phyloP scores from a whole-genome alignment of 805 yeast genomes.

The Candida fluviatilis region DNA sequence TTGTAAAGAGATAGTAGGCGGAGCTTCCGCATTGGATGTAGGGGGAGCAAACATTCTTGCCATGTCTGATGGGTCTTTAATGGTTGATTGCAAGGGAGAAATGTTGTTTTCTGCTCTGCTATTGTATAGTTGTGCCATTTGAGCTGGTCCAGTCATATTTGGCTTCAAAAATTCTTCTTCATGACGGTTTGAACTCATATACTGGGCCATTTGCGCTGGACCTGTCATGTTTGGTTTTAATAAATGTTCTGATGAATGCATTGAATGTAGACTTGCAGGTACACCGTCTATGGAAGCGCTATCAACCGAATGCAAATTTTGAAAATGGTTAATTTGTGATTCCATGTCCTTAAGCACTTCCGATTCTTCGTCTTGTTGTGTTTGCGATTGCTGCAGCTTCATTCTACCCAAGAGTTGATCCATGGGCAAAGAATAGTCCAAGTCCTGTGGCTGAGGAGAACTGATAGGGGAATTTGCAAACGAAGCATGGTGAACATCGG shows the following conservation, averaged over 20 bases:
- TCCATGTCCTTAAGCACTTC: conserved; percentile 72
- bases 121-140: conserved; percentile 26
- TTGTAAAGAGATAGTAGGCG: conserved; percentile 34
- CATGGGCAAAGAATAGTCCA: conserved; percentile 73
- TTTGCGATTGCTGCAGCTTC: conserved; percentile 9
- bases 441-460: conserved; percentile 18
- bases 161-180: conserved; percentile 25
- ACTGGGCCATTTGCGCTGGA: conserved; percentile 38
- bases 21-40: conserved; percentile 4
- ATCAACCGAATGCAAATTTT: conserved; percentile 68
- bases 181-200: conserved; percentile 21
- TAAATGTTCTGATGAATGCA: conserved; percentile 15
- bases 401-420: conserved; percentile 58
- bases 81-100: conserved; percentile 22
- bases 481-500: conserved; percentile 34
- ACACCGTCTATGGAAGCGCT: conserved; percentile 71
- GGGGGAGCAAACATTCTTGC: conserved; percentile 25
- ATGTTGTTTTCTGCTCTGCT: conserved; percentile 10
- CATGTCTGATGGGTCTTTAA: conserved; percentile 33
- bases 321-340: conserved; percentile 67
- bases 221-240: conserved; percentile 45
- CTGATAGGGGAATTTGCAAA: conserved; percentile 16
- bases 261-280: conserved; percentile 50
- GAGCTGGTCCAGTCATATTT: conserved; percentile 43
- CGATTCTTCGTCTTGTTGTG: conserved; percentile 52